Evolutionary conservation across 2,329 filamentous ascomycete genomes (phyloP), one percentile per base, ranked within the genome.

Genomic region (Biscogniauxia sp.): DNA sequence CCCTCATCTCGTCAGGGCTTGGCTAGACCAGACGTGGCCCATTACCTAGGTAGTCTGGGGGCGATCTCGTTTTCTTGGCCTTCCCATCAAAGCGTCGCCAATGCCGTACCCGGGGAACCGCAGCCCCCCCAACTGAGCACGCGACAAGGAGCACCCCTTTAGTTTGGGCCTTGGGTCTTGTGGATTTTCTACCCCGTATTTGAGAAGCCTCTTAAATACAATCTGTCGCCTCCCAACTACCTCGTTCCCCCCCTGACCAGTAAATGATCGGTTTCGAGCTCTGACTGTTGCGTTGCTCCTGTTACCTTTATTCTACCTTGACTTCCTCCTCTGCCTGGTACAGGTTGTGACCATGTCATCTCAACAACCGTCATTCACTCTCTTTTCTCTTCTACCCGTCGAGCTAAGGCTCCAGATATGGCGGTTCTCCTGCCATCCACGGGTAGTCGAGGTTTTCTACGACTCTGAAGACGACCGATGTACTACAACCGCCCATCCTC

Each of bases 341-440:
- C 37, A 55, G 28, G 23, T n/a, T 37, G 28, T 53, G 49, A 58
- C 54, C 25, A 71, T 66, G 62, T 68, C 69, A 63, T 45, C 63
- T 32, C 60, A 59, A 50, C 61, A 52, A 17, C 26, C 56, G 50
- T 63, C 60, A 23, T 77, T 79, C 61, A 57, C 64, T 45, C 62
- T 73, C 56, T 79, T 79, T 67, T 57, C 69, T 49, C 56, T 63
- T 9, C 69, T 79, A 25, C 77, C 77, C 11, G 57, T 73, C 23
- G 77, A 79, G 69, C 69, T 79, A 51, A 74, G 77, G 58, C 70
- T 79, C 53, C 66, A 75, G 26, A 77, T 79, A 67, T 79, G 77
- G 77, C 69, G 69, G 54, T 65, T 72, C n/a, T 71, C 69, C 62
- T 76, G 73, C 61, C 70, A 72, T 45, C 67, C 69, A 3, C 74